Conservation (phyloP, 176 grass and related monocot genomes). For the Rhynchospora tenuis region DNA sequence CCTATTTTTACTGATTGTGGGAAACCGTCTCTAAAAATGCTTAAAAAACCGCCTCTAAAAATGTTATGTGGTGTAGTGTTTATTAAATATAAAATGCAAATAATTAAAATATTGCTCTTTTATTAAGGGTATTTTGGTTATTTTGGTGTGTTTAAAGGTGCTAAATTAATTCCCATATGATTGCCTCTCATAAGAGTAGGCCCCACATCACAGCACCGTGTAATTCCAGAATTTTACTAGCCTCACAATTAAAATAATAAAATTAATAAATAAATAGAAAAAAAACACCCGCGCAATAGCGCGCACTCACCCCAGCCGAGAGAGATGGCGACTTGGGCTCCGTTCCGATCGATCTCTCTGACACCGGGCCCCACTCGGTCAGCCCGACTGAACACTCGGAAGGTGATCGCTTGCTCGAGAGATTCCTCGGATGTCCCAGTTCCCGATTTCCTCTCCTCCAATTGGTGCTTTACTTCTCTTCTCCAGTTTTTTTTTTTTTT, state of each 20-base stretch:
- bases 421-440: constrained; percentile 34
- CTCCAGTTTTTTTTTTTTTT: neutral
- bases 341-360: constrained; percentile 12
- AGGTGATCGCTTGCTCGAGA: constrained; percentile 17
- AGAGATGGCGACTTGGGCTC: neutral
- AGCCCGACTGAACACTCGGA: neutral
- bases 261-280: neutral
- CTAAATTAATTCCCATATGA: no score
- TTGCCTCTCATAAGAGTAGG: no score
- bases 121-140: no score
- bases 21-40: no score
- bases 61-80: no score
- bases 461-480: constrained; percentile 41
- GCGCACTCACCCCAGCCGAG: neutral
- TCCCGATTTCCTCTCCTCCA: constrained; percentile 83
- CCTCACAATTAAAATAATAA: neutral
- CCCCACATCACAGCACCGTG: neutral
- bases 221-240: neutral
- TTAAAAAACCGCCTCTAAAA: no score
- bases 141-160: no score
- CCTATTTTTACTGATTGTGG: no score
- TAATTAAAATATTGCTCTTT: no score
- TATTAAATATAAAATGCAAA: no score
- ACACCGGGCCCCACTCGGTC: neutral
- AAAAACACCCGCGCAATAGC: neutral